A percentile compares a stretch with the other conserved stretches of the same genome.
Evolutionary conservation across 345 rosid genomes (phyloP).

Genomic region (Eucalyptus lansdowneana): DNA sequence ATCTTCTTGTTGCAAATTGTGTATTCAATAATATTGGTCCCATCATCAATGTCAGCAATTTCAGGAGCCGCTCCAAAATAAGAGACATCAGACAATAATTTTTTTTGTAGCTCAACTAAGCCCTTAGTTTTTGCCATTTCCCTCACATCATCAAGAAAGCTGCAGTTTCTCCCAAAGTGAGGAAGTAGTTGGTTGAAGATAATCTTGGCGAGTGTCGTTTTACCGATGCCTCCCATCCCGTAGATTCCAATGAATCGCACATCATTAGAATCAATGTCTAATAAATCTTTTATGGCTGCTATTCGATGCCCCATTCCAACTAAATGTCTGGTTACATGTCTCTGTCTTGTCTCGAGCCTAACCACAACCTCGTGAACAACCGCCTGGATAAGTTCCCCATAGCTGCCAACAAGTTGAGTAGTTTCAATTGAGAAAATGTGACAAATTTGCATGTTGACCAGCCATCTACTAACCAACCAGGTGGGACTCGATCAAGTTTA

Average conservation of each 20-base stretch:
- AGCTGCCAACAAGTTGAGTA: no score
- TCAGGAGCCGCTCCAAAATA: accelerated
- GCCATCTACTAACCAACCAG: accelerated
- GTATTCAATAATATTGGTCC: accelerated
- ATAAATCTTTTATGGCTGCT: accelerated
- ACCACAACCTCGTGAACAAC: no score
- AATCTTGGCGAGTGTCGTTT: neutral
- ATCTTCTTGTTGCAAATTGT: neutral
- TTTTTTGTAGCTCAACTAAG: neutral
- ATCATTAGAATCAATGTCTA: accelerated
- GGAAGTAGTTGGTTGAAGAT: neutral
- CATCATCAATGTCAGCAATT: accelerated
- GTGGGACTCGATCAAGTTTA: accelerated
- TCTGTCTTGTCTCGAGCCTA: accelerated
- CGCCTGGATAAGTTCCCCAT: no score
- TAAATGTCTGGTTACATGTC: accelerated
- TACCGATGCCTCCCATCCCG: neutral
- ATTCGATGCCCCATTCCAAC: no score
- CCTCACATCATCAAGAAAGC: neutral
- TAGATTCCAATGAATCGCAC: neutral
- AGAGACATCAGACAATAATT: accelerated
- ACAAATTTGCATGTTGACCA: no score
- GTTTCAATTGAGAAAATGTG: accelerated
- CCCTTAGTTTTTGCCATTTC: accelerated
- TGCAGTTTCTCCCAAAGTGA: accelerated